Base-by-base conservation (phyloP, 2,329 filamentous ascomycete genomes). In the Fusarium hainanense region DNA sequence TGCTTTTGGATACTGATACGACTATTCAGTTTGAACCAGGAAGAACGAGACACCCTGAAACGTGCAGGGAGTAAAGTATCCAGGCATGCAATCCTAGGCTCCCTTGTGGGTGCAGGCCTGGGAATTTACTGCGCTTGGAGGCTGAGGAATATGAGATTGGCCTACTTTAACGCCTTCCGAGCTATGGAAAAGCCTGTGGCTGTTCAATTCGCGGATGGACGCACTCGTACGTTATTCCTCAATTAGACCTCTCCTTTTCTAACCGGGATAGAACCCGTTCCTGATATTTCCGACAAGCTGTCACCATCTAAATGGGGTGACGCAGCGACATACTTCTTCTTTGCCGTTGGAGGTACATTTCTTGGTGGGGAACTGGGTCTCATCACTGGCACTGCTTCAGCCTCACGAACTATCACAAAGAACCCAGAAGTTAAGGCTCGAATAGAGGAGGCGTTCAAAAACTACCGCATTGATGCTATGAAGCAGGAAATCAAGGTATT, bases 91-190 rank as follows among this genome's bases (percentile, higher is more conserved):
- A 28, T 1, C 0, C 5, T 62, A 2, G 59, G 59, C 2, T 62
- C 59, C 1, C 9, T 62, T 7, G 1, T 52, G 0, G 59, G 59
- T 1, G 4, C 44, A 6, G 59, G 59, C 4, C 7, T 62, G 0
- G 59, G 59, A 8, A 10, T 60, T 8, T 54, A 28, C 2, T 21
- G 21, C 1, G 59, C 59, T 7, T 62, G 41, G 7, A 18, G 55
- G 23, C 30, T 62, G 1, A 40, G 59, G 12, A 46, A 28, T 2
- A 62, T 62, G 59, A 41, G 59, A 23, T 6, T 60, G 46, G 8
- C 59, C 4, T 62, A 62, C 40, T 62, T 62, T 6, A 62, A 60
- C 6, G 59, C 59, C 0, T 62, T 62, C 10, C 18, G 46, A 32
- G 59, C 59, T 0, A 34, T 60, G 59, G 59, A 62, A 4, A 62